phyloP scores from a whole-genome alignment of 2,329 filamentous ascomycete genomes.

The Fonsecaea erecta region DNA sequence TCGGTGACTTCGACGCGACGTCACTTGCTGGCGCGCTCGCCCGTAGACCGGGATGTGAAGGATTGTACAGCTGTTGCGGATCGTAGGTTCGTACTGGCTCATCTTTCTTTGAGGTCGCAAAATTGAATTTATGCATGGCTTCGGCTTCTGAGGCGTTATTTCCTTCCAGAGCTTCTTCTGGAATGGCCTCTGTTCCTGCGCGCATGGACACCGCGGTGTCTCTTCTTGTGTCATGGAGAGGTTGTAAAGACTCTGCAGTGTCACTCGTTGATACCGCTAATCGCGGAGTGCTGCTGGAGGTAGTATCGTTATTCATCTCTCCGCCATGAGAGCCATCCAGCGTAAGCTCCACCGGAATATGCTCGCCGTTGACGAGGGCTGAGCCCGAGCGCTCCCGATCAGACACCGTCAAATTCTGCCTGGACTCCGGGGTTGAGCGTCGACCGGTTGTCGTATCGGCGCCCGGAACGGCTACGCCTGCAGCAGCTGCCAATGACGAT shows the following conservation, averaged over 20 bases:
- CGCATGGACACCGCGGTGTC: slow-evolving; percentile 36
- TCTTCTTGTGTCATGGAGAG: slow-evolving; percentile 29
- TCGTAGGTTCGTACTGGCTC: slow-evolving; percentile 35
- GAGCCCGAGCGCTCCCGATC: slow-evolving; percentile 13
- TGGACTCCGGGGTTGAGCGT: slow-evolving; percentile 10
- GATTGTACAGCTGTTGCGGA: slow-evolving; percentile 26
- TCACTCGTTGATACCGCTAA: slow-evolving; percentile 10
- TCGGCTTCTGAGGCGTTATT: slow-evolving; percentile 15
- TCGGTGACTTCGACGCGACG: slow-evolving; percentile 15
- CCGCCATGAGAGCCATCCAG: slow-evolving; percentile 6
- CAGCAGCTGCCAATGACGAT: slow-evolving; percentile 24
- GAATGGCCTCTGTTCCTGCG: slow-evolving; percentile 34
- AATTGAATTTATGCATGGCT: slow-evolving; percentile 32
- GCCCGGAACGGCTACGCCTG: slow-evolving; percentile 15
- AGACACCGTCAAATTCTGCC: not conserved
- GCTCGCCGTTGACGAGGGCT: slow-evolving; percentile 21
- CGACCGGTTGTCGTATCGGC: slow-evolving; percentile 9
- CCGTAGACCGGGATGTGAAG: slow-evolving; percentile 22
- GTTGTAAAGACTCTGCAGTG: slow-evolving; percentile 16
- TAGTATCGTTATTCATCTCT: slow-evolving; percentile 7
- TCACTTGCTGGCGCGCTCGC: slow-evolving; percentile 32
- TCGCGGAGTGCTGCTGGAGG: slow-evolving; percentile 23
- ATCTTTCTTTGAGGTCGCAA: slow-evolving; percentile 33
- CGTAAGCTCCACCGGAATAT: slow-evolving; percentile 9
- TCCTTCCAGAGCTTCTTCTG: slow-evolving; percentile 21